Evolutionary conservation across 2,329 filamentous ascomycete genomes (phyloP), one percentile per base, ranked within the genome.

Genomic region (Trichophyton equinum): DNA sequence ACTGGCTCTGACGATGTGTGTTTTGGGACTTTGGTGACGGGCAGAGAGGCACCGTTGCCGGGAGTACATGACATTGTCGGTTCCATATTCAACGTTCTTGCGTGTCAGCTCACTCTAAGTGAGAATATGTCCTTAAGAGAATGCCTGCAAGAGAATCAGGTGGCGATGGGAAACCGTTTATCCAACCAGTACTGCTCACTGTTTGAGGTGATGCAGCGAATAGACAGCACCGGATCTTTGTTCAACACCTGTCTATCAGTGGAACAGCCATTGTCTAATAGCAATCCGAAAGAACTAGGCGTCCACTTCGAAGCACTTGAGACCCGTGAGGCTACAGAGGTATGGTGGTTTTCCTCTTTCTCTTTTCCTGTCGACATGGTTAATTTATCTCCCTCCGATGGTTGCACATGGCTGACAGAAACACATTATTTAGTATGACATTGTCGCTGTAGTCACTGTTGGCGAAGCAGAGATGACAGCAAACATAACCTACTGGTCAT

Each of bases 1-100:
- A 71, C 71, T 5, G 68, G 66, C 1, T 70, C 67, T 6, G 67
- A 74, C 40, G 72, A 75, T 58, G 70, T 74, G 5, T 62, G 73
- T 4, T 77, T 75, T 68, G 75, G 73, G 9, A 71, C 71, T 51
- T 73, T 71, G 1, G 68, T 74, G 13, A 72, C 72, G 49, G 75
- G 75, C 1, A 67, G 75, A 5, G 70, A 75, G 38, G 68, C 71
- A n/a, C 66, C 71, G 8, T 66, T 76, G 30, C 57, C 64, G 8
- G 70, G 70, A 1, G 69, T 76, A 8, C 68, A 71, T 40, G 65
- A 71, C 44, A 73, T 76, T 25, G 66, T 44, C 2, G 40, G 40
- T 18, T 44, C 40, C 1, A n/a, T 44, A 44, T 44, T 44, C 40
- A 44, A 44, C n/a, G 40, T 44, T 2, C 40, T 44, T 44, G 40